phyloP scores from a whole-genome alignment of 495 filamentous ascomycete species.

The Penicillium macrosclerotiorum region DNA sequence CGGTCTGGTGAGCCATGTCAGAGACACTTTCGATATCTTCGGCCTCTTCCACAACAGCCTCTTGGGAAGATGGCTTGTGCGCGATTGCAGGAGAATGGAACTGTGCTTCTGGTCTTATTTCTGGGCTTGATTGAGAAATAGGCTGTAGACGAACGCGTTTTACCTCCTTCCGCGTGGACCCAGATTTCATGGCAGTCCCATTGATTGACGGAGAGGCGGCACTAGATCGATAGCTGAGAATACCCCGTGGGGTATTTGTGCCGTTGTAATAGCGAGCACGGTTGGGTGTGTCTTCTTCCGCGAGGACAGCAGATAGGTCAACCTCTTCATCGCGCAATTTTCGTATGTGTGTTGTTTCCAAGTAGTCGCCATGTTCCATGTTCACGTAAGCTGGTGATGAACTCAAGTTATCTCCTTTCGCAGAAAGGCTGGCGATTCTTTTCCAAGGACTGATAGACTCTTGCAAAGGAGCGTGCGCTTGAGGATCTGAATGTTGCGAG shows the following conservation, averaged over 20 bases:
- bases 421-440: conserved; percentile 2
- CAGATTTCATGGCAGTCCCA: conserved; percentile 11
- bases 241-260: conserved; percentile 33
- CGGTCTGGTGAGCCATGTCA: conserved; percentile 15
- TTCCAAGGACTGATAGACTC: conserved; percentile 15
- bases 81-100: conserved; percentile 7
- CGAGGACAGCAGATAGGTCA: conserved; percentile 35
- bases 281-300: conserved; percentile 40
- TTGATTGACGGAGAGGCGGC: conserved; percentile 15
- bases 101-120: conserved; percentile 21
- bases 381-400: conserved; percentile 35
- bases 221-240: conserved; percentile 15
- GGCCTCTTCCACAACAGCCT: conserved; percentile 6
- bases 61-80: not conserved
- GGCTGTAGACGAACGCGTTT: conserved; percentile 22
- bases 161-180: conserved; percentile 15
- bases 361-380: conserved; percentile 25
- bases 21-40: conserved; percentile 16
- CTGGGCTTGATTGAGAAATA: conserved; percentile 29
- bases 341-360: conserved; percentile 36
- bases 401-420: conserved; percentile 11
- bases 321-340: conserved; percentile 41
- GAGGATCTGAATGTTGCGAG: conserved; percentile 24
- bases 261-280: conserved; percentile 42
- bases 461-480: not conserved